phyloP scores from a whole-genome alignment of 2,329 filamentous ascomycete genomes.

The Tolypocladium nubicola region DNA sequence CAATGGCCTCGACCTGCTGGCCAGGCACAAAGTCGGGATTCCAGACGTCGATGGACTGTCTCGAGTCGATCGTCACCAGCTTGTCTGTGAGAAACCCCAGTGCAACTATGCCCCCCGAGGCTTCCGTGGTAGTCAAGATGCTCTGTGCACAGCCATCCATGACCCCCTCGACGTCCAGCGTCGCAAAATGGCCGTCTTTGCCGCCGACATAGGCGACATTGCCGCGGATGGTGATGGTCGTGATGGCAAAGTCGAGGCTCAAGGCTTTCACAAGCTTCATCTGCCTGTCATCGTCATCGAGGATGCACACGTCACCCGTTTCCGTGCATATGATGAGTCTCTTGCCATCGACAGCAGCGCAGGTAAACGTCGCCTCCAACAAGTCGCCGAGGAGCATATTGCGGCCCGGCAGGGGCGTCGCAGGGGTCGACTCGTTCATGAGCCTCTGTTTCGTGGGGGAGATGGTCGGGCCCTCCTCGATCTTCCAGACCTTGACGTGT shows the following conservation, averaged over 20 bases:
- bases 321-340: constrained; percentile 81
- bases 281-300: constrained; percentile 65
- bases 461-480: constrained; percentile 52
- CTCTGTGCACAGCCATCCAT: constrained; percentile 29
- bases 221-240: constrained; percentile 52
- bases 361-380: constrained; percentile 76
- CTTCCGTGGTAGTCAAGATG: constrained; percentile 25
- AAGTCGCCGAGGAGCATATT: constrained; percentile 79
- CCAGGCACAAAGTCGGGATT: constrained; percentile 32
- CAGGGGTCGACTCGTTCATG: constrained; percentile 26
- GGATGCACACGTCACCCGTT: constrained; percentile 75
- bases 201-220: constrained; percentile 58
- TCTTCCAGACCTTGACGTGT: constrained; percentile 87
- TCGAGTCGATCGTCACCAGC: constrained; percentile 65
- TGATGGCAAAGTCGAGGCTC: constrained; percentile 56
- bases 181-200: constrained; percentile 47
- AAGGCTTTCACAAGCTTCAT: constrained; percentile 60
- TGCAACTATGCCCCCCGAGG: constrained; percentile 44
- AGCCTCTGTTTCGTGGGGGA: constrained; percentile 57
- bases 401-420: constrained; percentile 58
- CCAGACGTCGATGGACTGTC: constrained; percentile 64
- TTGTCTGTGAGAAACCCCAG: constrained; percentile 58
- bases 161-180: constrained; percentile 39
- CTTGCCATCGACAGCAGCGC: constrained; percentile 61
- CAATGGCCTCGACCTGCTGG: constrained; percentile 22